A percentile compares a stretch with the other conserved stretches of the same genome.
Conservation (phyloP, 371 early-diverging fungal species). For the Rhizopus sp. region DNA sequence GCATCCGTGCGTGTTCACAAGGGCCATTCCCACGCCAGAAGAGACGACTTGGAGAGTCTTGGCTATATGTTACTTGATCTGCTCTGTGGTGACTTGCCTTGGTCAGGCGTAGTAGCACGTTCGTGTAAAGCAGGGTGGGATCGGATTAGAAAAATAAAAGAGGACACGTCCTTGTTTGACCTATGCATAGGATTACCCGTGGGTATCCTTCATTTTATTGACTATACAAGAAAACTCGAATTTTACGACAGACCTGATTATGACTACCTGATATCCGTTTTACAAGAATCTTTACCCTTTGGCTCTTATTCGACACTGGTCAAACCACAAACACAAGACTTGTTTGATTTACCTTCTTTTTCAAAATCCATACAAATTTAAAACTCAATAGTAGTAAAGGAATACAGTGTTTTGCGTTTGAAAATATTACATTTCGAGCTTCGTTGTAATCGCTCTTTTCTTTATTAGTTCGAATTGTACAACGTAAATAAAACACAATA, state of each 20-base stretch:
- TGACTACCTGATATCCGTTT: conserved; percentile 43
- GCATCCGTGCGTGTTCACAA: conserved; percentile 64
- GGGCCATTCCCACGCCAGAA: conserved; percentile 56
- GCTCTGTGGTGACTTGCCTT: conserved; percentile 56
- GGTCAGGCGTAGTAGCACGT: conserved; percentile 64
- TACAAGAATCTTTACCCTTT: not conserved
- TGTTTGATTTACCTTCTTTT: too few species aligned
- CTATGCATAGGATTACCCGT: conserved; percentile 57
- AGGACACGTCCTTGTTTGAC: conserved; percentile 50
- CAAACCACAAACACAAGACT: not conserved
- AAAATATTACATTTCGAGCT: too few species aligned
- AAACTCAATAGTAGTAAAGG: not conserved
- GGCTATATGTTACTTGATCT: conserved; percentile 64
- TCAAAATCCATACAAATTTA: too few species aligned
- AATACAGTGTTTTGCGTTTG: not conserved
- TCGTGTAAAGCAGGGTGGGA: conserved; percentile 64
- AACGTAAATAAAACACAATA: too few species aligned
- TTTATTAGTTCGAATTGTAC: too few species aligned
- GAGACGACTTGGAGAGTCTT: conserved; percentile 67
- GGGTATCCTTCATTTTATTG: conserved; percentile 60
- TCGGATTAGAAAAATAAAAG: conserved; percentile 57
- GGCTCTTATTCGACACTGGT: not conserved
- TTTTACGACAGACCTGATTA: conserved; percentile 96
- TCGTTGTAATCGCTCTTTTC: too few species aligned
- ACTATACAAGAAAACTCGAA: conserved; percentile 79